Percentiles rank a stretch among this genome's conserved stretches.
phyloP scores from a whole-genome alignment of 176 grass and related monocot genomes.

The Zoysia pacifica region DNA sequence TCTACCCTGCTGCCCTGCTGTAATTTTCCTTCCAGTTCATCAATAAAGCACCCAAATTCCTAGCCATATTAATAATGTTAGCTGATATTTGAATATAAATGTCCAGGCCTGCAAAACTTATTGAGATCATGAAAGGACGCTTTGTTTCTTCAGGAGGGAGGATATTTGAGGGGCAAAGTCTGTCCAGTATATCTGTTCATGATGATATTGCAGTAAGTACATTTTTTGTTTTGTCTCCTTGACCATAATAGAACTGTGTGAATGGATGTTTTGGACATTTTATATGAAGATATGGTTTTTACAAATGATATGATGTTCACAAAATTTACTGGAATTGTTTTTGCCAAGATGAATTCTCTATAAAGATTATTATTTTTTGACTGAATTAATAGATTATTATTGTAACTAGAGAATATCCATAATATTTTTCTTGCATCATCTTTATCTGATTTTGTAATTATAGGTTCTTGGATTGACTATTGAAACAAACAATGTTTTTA shows the following conservation, averaged over 20 bases:
- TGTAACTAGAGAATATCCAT: not conserved
- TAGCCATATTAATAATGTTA: not conserved
- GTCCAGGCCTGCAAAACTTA: constrained; percentile 80
- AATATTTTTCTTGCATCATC: not conserved
- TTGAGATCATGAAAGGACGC: constrained; percentile 80
- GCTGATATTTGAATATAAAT: constrained; percentile 14
- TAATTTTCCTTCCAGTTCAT: no score
- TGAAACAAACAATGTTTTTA: not conserved
- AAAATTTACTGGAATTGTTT: not conserved
- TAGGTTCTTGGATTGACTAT: not conserved
- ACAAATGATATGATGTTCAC: not conserved
- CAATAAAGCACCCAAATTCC: no score
- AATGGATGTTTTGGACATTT: constrained; percentile 13
- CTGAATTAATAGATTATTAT: not conserved
- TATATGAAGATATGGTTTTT: not conserved
- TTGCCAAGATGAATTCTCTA: not conserved
- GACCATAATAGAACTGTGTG: not conserved
- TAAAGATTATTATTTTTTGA: not conserved
- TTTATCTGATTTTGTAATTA: constrained; percentile 11
- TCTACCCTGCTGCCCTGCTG: no score
- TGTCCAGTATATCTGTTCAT: constrained; percentile 65
- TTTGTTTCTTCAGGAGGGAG: constrained; percentile 77
- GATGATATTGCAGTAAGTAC: constrained; percentile 73
- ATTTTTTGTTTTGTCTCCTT: constrained; percentile 8
- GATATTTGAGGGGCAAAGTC: constrained; percentile 67